Evolutionary conservation across 345 rosid species (phyloP).

Genomic region (Turnera subulata): DNA sequence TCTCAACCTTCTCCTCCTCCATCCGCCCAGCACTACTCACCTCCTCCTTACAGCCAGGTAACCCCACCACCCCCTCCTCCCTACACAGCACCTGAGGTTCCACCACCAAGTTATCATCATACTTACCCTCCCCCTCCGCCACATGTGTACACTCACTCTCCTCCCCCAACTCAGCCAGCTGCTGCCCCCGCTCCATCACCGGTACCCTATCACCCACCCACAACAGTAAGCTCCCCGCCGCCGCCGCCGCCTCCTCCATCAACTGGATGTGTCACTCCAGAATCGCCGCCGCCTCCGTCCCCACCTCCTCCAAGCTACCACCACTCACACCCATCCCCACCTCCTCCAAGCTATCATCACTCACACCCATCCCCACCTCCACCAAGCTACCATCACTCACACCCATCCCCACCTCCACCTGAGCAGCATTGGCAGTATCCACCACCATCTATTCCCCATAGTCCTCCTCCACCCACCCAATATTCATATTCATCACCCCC

Average conservation of each 20-base stretch:
- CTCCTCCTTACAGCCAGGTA: background rate
- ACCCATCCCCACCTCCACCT: constrained; percentile 13
- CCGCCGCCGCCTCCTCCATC: constrained; percentile 44
- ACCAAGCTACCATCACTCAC: constrained; percentile 23
- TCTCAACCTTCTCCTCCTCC: background rate
- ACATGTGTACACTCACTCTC: constrained; percentile 8
- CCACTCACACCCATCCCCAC: too few relatives aligned
- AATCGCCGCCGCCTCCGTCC: too few relatives aligned
- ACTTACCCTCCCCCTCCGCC: constrained; percentile 10
- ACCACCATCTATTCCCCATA: constrained; percentile 1
- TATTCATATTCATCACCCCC: constrained; percentile 18
- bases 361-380: constrained; percentile 24
- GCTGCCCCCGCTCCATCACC: constrained; percentile 6
- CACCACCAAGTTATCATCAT: constrained; percentile 11
- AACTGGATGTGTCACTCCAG: constrained; percentile 23
- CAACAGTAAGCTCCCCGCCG: background rate
- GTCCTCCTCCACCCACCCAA: constrained; percentile 9
- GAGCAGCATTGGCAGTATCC: constrained; percentile 27
- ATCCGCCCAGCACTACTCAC: background rate
- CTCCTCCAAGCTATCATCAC: too few relatives aligned
- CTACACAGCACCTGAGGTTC: constrained; percentile 13
- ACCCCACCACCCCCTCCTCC: constrained; percentile 25
- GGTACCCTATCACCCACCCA: constrained; percentile 6
- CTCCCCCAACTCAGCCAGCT: constrained; percentile 23
- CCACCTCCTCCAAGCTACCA: too few relatives aligned